Base-by-base conservation (phyloP, 2,329 filamentous ascomycete species). In the Furcasterigmium furcatum region DNA sequence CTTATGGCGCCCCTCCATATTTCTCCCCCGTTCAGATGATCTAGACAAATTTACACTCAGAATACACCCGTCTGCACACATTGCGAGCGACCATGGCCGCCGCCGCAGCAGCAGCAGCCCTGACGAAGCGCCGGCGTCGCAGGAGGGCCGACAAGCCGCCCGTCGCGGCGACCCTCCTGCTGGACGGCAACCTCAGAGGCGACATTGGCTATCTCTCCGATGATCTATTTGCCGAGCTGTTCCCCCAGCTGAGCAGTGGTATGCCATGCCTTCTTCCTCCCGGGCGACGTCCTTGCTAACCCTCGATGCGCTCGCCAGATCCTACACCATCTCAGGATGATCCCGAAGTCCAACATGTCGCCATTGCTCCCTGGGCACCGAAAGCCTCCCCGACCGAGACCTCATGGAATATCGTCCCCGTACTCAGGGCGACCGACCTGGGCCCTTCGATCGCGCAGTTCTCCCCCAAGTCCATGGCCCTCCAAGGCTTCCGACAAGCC, bases 171-270 rank as follows among this genome's bases (percentile, higher is more conserved):
- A 84, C 87, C 47, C 75, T 97, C 42, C 79, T 95, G 30, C 80
- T 96, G 46, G 91, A 96, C 65, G 87, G 91, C 61, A 40, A 50
- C 19, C 76, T 95, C 57, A 88, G 86, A 67, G 89, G 88, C 44
- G 89, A 96, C 61, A 78, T 91, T 50, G 94, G 91, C 52, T 80
- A 94, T 52, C 68, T 97, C 44, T 96, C 92, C 12, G 85, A 90
- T 58, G 90, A 96, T 64, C 76, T 99, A 43, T 90, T 91, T 58
- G 74, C 78, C 39, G 87, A 95, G 60, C 77, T 97, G 43, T 91
- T 95, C 68, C 84, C 88, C 51, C 71, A 81, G 56, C 59, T 77
- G 55, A 66, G 68, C 54, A 58, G 79, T 83, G 63, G 34, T 36
- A 65, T 78, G 73, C 20, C 25, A 39, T 38, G 36, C 47, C 22